phyloP scores from a whole-genome alignment of 352 stramenopile species.

The Thraustochytrium striatum region DNA sequence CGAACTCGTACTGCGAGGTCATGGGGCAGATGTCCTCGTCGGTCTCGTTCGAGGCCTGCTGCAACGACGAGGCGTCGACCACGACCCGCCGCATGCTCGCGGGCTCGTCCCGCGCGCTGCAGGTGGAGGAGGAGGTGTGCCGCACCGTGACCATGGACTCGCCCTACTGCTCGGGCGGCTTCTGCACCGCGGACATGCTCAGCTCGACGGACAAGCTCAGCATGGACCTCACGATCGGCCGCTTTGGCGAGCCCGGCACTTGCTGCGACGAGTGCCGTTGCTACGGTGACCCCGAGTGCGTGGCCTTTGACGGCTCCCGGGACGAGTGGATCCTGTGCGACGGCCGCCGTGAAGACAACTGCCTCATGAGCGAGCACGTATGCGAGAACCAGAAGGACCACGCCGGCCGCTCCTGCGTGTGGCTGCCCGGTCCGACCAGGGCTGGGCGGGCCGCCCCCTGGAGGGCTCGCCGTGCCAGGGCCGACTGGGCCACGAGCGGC shows the following conservation, averaged over 20 bases:
- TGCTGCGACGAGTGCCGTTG: conserved; percentile 46
- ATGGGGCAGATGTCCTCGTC: too few species aligned
- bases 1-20: too few species aligned
- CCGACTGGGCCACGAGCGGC: neutral
- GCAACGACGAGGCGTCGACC: too few species aligned
- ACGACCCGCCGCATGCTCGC: too few species aligned
- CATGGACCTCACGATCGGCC: neutral
- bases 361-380: conserved; percentile 34
- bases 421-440: neutral
- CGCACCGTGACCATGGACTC: neutral
- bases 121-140: neutral
- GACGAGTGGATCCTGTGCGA: conserved; percentile 49
- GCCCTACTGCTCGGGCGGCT: neutral
- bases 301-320: conserved; percentile 25
- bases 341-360: conserved; percentile 3
- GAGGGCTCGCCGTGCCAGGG: conserved; percentile 36
- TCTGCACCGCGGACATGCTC: too few species aligned
- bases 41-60: too few species aligned
- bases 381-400: conserved; percentile 22
- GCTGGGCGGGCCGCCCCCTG: neutral
- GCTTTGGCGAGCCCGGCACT: neutral
- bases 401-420: conserved; percentile 12
- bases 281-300: conserved; percentile 39
- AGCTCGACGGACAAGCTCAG: too few species aligned
- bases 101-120: too few species aligned